phyloP scores from a whole-genome alignment of 108 stramenopile genomes.

The Chaetoceros muelleri region DNA sequence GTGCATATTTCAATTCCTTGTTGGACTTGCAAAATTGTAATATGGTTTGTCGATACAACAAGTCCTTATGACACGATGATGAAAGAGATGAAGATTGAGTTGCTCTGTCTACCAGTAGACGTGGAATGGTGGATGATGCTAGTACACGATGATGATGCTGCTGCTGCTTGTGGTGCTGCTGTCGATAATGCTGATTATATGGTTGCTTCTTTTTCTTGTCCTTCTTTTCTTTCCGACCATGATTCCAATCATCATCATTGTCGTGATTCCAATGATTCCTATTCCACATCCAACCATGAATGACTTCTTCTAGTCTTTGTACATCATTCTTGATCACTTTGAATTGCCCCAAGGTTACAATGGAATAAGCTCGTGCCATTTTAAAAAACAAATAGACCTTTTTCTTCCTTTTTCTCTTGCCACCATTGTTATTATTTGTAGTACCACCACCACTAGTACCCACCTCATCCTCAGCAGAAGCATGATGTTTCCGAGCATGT shows the following conservation, averaged over 20 bases:
- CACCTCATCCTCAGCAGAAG: not conserved
- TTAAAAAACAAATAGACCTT: not conserved
- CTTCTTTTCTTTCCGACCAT: no score
- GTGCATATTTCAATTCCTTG: not conserved
- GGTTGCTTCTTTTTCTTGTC: no score
- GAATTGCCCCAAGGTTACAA: not conserved
- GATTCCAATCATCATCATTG: no score
- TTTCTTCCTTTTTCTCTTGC: not conserved
- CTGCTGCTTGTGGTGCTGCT: no score
- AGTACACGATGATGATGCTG: not conserved
- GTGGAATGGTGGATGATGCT: not conserved
- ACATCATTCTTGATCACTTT: not conserved
- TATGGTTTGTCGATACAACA: no score
- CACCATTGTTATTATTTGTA: not conserved
- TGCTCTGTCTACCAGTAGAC: no score
- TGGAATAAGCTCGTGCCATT: not conserved
- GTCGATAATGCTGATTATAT: no score
- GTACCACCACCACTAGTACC: not conserved
- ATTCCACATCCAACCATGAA: not conserved
- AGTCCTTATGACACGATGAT: no score
- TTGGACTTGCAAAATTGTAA: not conserved
- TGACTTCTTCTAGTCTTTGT: not conserved
- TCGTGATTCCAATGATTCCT: not conserved
- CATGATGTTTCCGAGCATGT: not conserved
- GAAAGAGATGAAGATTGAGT: no score